Evolutionary conservation across 331 rosid species (phyloP).

Genomic region (Ulmus americana): DNA sequence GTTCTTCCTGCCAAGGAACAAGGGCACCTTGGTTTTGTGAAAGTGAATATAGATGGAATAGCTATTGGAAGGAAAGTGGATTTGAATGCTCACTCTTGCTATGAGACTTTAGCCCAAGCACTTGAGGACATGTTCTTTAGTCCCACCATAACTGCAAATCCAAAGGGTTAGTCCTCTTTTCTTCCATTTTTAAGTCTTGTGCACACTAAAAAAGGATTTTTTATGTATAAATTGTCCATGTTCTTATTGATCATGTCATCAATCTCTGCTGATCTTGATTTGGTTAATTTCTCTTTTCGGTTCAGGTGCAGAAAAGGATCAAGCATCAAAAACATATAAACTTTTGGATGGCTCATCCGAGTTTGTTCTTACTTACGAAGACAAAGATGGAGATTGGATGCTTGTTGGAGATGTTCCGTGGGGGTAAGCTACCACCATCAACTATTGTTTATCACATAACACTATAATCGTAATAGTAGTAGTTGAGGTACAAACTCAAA

Average conservation of each 20-base stretch:
- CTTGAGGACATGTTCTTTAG: conserved; percentile 65
- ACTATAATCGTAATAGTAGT: no score
- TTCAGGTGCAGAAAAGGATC: conserved; percentile 37
- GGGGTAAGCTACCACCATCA: conserved; percentile 34
- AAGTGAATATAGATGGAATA: conserved; percentile 61
- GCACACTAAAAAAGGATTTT: not conserved
- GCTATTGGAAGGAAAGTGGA: conserved; percentile 64
- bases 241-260: not conserved
- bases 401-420: conserved; percentile 79
- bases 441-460: not conserved
- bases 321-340: conserved; percentile 35
- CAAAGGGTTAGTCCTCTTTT: conserved; percentile 33
- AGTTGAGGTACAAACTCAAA: no score
- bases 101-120: conserved; percentile 49
- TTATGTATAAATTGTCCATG: not conserved
- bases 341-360: conserved; percentile 63
- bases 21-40: conserved; percentile 49
- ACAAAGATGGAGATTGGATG: conserved; percentile 71
- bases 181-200: not conserved
- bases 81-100: conserved; percentile 60
- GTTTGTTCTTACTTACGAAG: conserved; percentile 69
- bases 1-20: conserved; percentile 28
- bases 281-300: not conserved
- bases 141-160: conserved; percentile 23
- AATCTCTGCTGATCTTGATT: not conserved